phyloP scores from a whole-genome alignment of 2,329 filamentous ascomycete genomes.

The Ciborinia camelliae region DNA sequence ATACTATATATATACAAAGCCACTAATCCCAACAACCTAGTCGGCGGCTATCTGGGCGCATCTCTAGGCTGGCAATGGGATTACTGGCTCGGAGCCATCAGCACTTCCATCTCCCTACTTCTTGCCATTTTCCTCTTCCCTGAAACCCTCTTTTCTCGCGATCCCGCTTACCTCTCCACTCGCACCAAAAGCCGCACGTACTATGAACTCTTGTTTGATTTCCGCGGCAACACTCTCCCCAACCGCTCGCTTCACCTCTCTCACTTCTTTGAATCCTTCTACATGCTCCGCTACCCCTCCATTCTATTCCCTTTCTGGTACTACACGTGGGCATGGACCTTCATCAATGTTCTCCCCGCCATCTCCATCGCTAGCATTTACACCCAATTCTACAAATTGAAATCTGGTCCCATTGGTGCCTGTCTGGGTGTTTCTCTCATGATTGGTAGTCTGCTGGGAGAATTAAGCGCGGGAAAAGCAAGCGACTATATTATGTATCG shows the following conservation, averaged over 20 bases:
- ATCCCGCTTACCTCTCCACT: conserved; percentile 28
- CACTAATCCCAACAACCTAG: conserved; percentile 17
- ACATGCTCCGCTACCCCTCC: conserved; percentile 34
- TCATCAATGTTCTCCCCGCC: conserved; percentile 35
- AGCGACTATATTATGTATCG: conserved; percentile 30
- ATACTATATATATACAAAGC: background rate
- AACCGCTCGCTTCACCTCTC: conserved; percentile 28
- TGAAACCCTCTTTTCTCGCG: conserved; percentile 35
- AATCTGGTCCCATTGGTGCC: conserved; percentile 32
- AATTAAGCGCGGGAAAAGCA: conserved; percentile 31
- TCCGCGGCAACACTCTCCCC: conserved; percentile 32
- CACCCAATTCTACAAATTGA: conserved; percentile 30
- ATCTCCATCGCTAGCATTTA: conserved; percentile 32
- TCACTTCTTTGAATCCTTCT: conserved; percentile 34
- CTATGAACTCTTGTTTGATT: conserved; percentile 30
- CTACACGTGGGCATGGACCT: conserved; percentile 35
- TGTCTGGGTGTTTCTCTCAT: conserved; percentile 31
- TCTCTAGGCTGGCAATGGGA: conserved; percentile 35
- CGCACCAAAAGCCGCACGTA: conserved; percentile 30
- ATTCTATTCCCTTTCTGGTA: conserved; percentile 34
- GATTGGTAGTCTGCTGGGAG: conserved; percentile 32
- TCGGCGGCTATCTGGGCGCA: conserved; percentile 34
- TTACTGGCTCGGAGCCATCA: conserved; percentile 34
- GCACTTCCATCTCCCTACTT: conserved; percentile 28
- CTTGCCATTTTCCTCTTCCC: conserved; percentile 36